Base-by-base conservation (phyloP, 495 filamentous ascomycete species). In the Aspergillus nanangensis region DNA sequence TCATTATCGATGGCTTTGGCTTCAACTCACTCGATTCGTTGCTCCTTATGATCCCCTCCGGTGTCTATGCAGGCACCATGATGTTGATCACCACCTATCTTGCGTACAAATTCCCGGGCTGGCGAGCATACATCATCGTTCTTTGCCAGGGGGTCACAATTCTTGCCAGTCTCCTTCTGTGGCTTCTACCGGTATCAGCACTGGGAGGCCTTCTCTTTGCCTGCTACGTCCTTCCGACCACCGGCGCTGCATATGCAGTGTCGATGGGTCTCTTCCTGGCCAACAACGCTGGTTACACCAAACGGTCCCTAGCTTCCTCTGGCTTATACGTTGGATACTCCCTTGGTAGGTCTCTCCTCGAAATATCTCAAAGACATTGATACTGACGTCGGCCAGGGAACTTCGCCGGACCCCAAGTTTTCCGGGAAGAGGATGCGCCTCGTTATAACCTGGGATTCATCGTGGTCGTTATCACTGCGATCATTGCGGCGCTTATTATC, bases 221-320 rank as follows among this genome's bases (percentile, higher is more conserved):
- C 7, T 62, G 58, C 11, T 65, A 66, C 31, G 66, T 73, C 40
- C 55, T 76, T 15, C 55, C 58, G 3, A 49, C 58, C 0, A 44
- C 48, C 32, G 58, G 58, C 2, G 52, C 48, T 11, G 55, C 46
- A 1, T 61, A 61, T 38, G 55, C 51, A 0, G 55, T 61, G 8
- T 35, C 48, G 1, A 72, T 77, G 67, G 66, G 71, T 2, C 50
- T 75, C 10, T 56, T 63, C 29, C 59, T 72, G 23, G 72, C 69
- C 8, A 74, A 76, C 51, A 72, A 60, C 37, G 70, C 72, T 2
- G 71, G 71, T 1, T 69, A 72, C 40, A 73, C 67, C 1, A 71
- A 71, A 47, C 58, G 66, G 9, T 60, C 62, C 0, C 52, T 71
- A 18, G 58, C 61, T 8, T 61, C 56, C 1, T 58, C 67, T 0